Evolutionary conservation across 768 basidiomycete genomes (phyloP).

Genomic region (Cubamyces lactineus): DNA sequence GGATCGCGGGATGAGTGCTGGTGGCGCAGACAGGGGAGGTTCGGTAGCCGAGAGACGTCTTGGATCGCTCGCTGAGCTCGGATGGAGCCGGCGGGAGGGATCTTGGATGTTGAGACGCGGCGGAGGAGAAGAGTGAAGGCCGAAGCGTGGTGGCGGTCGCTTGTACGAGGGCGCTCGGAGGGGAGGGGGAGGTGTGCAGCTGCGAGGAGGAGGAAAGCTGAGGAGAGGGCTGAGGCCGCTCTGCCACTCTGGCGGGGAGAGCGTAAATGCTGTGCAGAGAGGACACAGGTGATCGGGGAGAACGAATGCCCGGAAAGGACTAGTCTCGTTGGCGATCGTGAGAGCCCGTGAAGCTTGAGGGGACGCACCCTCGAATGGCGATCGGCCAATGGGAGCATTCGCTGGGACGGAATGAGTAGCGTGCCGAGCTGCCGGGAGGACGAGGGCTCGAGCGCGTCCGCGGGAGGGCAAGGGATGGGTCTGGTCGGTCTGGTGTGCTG

Average conservation of each 20-base stretch:
- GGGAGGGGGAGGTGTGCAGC: too few relatives aligned
- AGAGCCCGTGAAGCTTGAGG: conserved; percentile 25
- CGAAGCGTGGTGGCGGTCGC: not conserved
- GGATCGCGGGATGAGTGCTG: not conserved
- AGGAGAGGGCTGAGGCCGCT: too few relatives aligned
- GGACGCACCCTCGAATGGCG: conserved; percentile 25
- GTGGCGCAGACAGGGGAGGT: not conserved
- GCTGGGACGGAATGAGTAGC: conserved; percentile 4
- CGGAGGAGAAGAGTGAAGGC: not conserved
- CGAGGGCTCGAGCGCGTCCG: conserved; percentile 3
- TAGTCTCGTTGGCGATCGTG: conserved; percentile 17
- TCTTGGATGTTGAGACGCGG: not conserved
- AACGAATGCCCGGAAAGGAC: conserved; percentile 16
- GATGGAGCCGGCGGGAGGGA: not conserved
- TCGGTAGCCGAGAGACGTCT: conserved; percentile 10
- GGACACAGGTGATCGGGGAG: conserved; percentile 28
- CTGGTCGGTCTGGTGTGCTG: conserved; percentile 7
- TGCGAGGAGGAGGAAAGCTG: too few relatives aligned
- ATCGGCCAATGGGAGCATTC: conserved; percentile 21
- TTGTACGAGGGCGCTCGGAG: too few relatives aligned
- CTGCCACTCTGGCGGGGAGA: not conserved
- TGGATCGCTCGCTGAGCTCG: conserved; percentile 11
- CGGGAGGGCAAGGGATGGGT: not conserved
- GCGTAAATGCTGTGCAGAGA: conserved; percentile 18
- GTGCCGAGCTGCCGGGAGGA: conserved; percentile 20